Conservation (phyloP, 441 rosid genomes). For the Gossypium davidsonii region DNA sequence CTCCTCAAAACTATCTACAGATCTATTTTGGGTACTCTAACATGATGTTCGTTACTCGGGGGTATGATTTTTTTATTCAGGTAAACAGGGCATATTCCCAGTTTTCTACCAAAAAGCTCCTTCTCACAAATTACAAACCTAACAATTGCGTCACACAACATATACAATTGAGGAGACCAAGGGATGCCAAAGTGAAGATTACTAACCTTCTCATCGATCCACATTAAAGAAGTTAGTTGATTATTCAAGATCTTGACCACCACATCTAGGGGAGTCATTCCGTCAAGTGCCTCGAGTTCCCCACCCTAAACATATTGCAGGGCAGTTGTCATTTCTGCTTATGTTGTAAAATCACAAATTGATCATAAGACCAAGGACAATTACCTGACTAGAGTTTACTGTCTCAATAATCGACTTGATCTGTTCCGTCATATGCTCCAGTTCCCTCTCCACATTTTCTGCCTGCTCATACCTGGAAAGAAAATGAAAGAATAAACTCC, state of each 20-base stretch:
- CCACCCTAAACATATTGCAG: conserved; percentile 57
- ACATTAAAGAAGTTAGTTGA: conserved; percentile 91
- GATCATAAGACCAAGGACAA: background rate
- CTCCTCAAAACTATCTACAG: background rate
- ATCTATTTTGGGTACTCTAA: background rate
- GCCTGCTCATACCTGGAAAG: conserved; percentile 82
- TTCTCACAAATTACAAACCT: background rate
- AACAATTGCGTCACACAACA: background rate
- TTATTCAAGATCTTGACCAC: conserved; percentile 88
- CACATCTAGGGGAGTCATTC: conserved; percentile 83
- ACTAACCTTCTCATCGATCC: conserved; percentile 93
- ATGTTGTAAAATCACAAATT: background rate
- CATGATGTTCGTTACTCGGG: background rate
- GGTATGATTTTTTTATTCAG: background rate
- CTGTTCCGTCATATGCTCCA: conserved; percentile 91
- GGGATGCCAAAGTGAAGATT: background rate
- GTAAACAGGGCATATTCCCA: background rate
- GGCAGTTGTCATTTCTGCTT: conserved; percentile 5
- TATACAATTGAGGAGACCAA: background rate
- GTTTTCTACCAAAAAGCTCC: background rate
- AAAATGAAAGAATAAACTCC: conserved; percentile 5
- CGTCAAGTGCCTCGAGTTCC: conserved; percentile 65
- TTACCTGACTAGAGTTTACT: conserved; percentile 73
- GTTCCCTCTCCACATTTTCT: conserved; percentile 78
- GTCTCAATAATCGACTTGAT: conserved; percentile 74